Evolutionary conservation across 441 rosid species (phyloP).

Genomic region (Biscutella laevigata): DNA sequence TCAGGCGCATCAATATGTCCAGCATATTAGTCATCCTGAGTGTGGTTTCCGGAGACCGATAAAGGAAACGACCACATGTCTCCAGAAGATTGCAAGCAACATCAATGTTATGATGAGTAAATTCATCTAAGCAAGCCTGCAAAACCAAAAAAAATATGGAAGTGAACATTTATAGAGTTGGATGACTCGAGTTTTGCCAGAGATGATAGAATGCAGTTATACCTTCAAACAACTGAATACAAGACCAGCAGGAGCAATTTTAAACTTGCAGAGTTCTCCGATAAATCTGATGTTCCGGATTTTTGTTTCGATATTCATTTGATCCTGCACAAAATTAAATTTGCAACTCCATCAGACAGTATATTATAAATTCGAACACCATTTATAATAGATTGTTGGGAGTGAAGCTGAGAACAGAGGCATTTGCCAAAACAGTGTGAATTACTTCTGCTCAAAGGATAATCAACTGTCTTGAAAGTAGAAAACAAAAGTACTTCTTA

Average conservation of each 20-base stretch:
- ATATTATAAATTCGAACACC: constrained; percentile 6
- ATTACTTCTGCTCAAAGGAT: neutral
- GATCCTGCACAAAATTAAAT: constrained; percentile 62
- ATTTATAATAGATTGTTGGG: neutral
- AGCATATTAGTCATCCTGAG: constrained; percentile 94
- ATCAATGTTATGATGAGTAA: constrained; percentile 98
- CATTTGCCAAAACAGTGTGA: neutral
- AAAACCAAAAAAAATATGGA: constrained; percentile 18
- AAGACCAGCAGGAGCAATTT: constrained; percentile 71
- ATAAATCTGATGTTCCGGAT: constrained; percentile 94
- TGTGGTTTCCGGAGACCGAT: constrained; percentile 94
- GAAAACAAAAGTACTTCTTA: constrained; percentile 7
- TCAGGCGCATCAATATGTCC: constrained; percentile 99
- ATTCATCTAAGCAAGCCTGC: constrained; percentile 98
- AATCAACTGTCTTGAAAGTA: neutral
- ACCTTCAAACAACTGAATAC: constrained; percentile 97
- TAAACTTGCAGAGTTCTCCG: constrained; percentile 98
- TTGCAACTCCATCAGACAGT: constrained; percentile 15
- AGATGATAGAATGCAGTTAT: constrained; percentile 11
- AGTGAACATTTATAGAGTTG: constrained; percentile 17
- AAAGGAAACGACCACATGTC: constrained; percentile 98
- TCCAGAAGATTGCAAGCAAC: constrained; percentile 97
- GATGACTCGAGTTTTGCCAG: neutral
- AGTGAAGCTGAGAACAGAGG: constrained; percentile 1
- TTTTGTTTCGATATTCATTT: constrained; percentile 98